phyloP scores from a whole-genome alignment of 768 basidiomycete genomes.

The Suillus hirtellus region DNA sequence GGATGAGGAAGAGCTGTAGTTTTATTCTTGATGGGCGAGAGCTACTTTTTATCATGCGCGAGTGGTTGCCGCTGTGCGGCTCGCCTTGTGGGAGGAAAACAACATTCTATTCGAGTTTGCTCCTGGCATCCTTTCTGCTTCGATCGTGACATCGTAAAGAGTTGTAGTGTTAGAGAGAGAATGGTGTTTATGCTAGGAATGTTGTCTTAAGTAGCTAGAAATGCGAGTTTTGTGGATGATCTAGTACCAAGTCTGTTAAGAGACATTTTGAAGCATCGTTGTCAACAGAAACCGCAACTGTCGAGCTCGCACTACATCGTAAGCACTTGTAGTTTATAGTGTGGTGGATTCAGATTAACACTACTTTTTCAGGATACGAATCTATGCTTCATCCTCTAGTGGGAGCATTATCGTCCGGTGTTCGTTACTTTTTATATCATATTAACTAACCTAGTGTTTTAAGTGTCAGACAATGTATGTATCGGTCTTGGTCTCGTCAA shows the following conservation, averaged over 20 bases:
- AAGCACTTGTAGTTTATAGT: constrained; percentile 14
- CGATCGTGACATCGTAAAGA: too few relatives aligned
- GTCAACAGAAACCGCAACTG: constrained; percentile 70
- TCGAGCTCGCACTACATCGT: constrained; percentile 73
- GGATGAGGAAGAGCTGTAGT: not conserved
- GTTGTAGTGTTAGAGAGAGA: too few relatives aligned
- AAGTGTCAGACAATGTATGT: not conserved
- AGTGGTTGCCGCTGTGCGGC: too few relatives aligned
- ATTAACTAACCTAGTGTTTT: not conserved
- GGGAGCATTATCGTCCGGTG: not conserved
- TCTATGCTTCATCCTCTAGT: constrained; percentile 33
- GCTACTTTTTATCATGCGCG: not conserved
- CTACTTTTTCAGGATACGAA: constrained; percentile 24
- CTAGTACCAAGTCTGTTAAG: constrained; percentile 55
- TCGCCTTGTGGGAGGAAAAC: too few relatives aligned
- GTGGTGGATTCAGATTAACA: not conserved
- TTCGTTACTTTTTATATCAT: not conserved
- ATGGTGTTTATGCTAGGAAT: too few relatives aligned
- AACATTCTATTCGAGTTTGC: too few relatives aligned
- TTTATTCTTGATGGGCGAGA: not conserved
- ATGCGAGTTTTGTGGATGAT: too few relatives aligned
- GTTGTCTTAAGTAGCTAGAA: too few relatives aligned
- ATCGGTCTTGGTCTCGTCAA: not conserved
- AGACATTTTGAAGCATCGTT: constrained; percentile 58
- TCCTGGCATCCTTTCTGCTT: too few relatives aligned